Evolutionary conservation across 2,329 filamentous ascomycete species (phyloP), one percentile per base, ranked within the genome.

Genomic region (Nemania sp.): DNA sequence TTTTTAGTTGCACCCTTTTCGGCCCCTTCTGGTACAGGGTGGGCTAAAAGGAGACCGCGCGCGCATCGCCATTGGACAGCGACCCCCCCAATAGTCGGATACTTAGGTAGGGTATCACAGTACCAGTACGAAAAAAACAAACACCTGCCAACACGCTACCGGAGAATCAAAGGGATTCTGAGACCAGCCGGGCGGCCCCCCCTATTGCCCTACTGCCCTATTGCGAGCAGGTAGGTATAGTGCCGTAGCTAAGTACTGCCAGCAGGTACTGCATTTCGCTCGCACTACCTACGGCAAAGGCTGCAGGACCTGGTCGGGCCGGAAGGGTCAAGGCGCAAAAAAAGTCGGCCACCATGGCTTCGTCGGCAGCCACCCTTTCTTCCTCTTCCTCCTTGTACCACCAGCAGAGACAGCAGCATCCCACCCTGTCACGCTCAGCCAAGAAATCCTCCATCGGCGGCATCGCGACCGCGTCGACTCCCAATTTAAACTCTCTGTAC

Each of bases 401-500:
- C 70, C 73, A 60, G 62, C 72, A 73, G 69, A 70, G 52, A 66
- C 73, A 58, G 65, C 67, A 47, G 61, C 68, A 73, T 61, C 75
- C 77, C 70, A 75, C 75, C 49, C 79, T 82, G 69, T 80, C 81
- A 62, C 78, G 85, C 70, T 62, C 71, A 55, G 68, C 73, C 80
- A 84, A 76, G 82, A 81, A 75, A 67, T 77, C 80, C 62, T 79
- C 77, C 60, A 79, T 83, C 68, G 78, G 80, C 62, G 79, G 78
- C 53, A 80, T 84, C 67, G 79, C 81, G 66, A 84, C 87, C 26
- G 82, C 83, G 41, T 90, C 88, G 7, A 88, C 86, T 4, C 88
- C 88, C 11, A 89, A 90, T 74, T 81, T 90, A 68, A 85, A 84
- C 75, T 79, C 82, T 27, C 77, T 85, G 45, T 88, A 86, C 77